A percentile compares a stretch with the other conserved stretches of the same genome.
phyloP scores from a whole-genome alignment of 2,329 filamentous ascomycete genomes.

The Ustulina deusta region DNA sequence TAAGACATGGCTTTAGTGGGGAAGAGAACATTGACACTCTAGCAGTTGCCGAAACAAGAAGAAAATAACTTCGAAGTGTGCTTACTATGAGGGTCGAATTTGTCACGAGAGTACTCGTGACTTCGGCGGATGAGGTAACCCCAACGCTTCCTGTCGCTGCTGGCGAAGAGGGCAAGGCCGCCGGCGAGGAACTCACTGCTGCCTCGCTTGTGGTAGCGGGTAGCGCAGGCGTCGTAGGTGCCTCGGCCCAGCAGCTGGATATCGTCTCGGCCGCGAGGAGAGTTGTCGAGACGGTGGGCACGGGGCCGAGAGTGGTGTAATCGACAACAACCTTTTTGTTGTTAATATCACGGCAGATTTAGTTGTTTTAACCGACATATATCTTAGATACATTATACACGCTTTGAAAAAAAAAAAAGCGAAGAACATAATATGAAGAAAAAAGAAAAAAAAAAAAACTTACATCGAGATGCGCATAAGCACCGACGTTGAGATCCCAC shows the following conservation, averaged over 20 bases:
- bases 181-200: neutral
- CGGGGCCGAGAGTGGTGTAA: conserved; percentile 33
- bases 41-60: neutral
- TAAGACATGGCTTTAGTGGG: neutral
- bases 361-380: neutral
- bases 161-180: conserved; percentile 8
- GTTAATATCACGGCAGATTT: neutral
- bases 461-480: conserved; percentile 34
- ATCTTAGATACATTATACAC: too few relatives aligned
- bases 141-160: conserved; percentile 1
- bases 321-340: conserved; percentile 34
- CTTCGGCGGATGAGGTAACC: neutral
- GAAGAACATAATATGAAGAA: neutral
- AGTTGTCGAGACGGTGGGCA: conserved; percentile 37
- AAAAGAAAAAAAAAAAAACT: conserved; percentile 6
- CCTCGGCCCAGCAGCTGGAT: conserved; percentile 27
- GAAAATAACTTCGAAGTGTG: neutral
- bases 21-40: neutral
- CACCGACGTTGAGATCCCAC: conserved; percentile 37
- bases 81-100: conserved; percentile 13
- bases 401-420: too few relatives aligned
- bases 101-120: conserved; percentile 1
- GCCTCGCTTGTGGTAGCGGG: conserved; percentile 13
- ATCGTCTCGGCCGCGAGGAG: conserved; percentile 24
- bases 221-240: conserved; percentile 3